Base-by-base conservation (phyloP, 2,329 filamentous ascomycete genomes). In the Venturia nashicola region DNA sequence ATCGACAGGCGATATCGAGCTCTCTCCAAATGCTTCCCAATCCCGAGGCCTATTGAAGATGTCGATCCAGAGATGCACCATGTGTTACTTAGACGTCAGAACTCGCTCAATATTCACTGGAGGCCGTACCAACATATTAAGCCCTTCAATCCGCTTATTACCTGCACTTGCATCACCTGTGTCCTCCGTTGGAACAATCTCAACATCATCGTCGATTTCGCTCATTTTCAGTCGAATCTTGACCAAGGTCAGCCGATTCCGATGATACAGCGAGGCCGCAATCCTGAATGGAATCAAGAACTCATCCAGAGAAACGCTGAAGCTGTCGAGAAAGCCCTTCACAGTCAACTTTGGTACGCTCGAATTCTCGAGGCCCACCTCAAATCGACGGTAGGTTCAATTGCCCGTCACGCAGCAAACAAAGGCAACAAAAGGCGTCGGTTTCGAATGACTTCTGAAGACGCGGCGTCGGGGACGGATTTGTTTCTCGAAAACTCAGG, bases 111-210 rank as follows among this genome's bases (percentile, higher is more conserved):
- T 39, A 77, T 83, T 36, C 78, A 82, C 69, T 78, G 76, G 65
- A 78, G 77, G 54, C 76, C 78, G 0, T 84, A 81, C 67, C 79
- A 81, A 65, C 82, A 85, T 68, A 75, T 85, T 23, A 73, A 73
- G 46, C 67, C 74, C 0, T 77, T 79, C 0, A 76, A 85, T 66
- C 73, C 76, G 0, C 62, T 70, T 12, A 69, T 76, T n/a, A 71
- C 83, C 4, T 86, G 83, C 72, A 83, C 81, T 1, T 86, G 83
- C 68, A 71, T 83, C 34, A 82, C 80, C 0, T 86, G 83, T 68
- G 72, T 82, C 54, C 69, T 83, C 44, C 76, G 79, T 2, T 86
- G 83, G 83, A 82, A 82, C 67, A 78, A 80, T 16, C 76, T 86
- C 6, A 78, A 77, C 65, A 68, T 84, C 0, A 72, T 78, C 14